Evolutionary conservation across 2,329 filamentous ascomycete species (phyloP).

Genomic region (Phialophora tarda): DNA sequence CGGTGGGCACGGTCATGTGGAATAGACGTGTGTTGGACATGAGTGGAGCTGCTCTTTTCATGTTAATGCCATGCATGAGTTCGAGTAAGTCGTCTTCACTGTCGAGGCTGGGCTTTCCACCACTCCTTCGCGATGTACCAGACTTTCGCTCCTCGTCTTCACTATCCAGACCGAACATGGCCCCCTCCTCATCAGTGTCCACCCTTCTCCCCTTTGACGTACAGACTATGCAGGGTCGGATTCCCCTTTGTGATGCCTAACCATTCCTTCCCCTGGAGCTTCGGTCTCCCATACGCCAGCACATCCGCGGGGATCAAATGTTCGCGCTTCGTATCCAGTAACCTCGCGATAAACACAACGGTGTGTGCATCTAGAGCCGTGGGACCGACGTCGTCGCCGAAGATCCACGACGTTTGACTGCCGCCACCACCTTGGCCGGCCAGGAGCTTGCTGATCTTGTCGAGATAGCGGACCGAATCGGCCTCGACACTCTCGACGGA

Average conservation of each 20-base stretch:
- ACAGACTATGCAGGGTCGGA: conserved; percentile 21
- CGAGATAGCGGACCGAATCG: conserved; percentile 14
- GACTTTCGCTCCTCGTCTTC: too few species aligned
- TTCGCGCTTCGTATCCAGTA: conserved; percentile 17
- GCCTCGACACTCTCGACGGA: conserved; percentile 9
- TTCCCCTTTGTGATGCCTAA: conserved; percentile 8
- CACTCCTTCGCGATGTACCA: too few species aligned
- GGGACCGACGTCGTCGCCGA: conserved; percentile 18
- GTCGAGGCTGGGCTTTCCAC: too few species aligned
- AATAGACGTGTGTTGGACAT: too few species aligned
- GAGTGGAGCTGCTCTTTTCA: too few species aligned
- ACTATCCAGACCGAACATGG: too few species aligned
- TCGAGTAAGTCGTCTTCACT: too few species aligned
- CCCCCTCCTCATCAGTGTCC: background rate
- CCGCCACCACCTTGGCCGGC: background rate
- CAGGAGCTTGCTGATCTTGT: conserved; percentile 8
- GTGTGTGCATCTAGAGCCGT: conserved; percentile 28
- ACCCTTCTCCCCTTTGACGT: conserved; percentile 10
- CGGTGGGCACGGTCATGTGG: too few species aligned
- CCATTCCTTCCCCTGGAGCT: conserved; percentile 11
- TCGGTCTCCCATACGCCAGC: conserved; percentile 9
- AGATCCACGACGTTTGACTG: conserved; percentile 12
- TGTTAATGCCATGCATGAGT: too few species aligned
- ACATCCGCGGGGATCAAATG: conserved; percentile 18
- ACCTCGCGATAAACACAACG: conserved; percentile 23